Evolutionary conservation across 257 asterid genomes (phyloP).

Genomic region (Petunia secreta): DNA sequence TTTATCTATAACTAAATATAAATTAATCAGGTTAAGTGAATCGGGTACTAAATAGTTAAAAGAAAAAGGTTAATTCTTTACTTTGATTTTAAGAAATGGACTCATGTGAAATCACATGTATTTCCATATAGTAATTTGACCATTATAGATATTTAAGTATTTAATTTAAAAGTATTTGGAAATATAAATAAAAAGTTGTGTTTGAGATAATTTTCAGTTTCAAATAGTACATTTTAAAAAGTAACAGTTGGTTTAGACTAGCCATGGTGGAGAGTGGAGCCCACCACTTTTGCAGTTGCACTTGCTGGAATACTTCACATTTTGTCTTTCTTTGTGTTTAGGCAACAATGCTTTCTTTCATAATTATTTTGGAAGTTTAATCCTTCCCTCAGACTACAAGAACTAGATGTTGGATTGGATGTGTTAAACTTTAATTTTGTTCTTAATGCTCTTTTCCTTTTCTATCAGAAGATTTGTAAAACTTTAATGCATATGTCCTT

Average conservation of each 20-base stretch:
- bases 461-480: background rate
- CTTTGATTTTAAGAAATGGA: too few species aligned
- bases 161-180: too few species aligned
- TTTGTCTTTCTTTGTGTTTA: background rate
- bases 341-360: background rate
- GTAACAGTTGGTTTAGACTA: background rate
- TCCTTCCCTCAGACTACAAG: background rate
- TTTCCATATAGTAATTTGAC: too few species aligned
- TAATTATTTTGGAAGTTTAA: background rate
- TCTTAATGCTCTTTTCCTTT: background rate
- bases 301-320: background rate
- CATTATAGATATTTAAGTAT: too few species aligned
- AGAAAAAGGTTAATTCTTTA: too few species aligned
- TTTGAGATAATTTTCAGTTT: too few species aligned
- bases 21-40: too few species aligned
- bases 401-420: background rate
- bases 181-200: too few species aligned
- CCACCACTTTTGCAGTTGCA: background rate
- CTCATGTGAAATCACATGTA: too few species aligned
- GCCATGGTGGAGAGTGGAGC: background rate
- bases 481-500: background rate
- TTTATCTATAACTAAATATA: too few species aligned
- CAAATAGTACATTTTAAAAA: too few species aligned
- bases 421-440: background rate
- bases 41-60: too few species aligned